Base-by-base conservation (phyloP, 1,139 yeast species). In the Meyerozyma athensensis region DNA sequence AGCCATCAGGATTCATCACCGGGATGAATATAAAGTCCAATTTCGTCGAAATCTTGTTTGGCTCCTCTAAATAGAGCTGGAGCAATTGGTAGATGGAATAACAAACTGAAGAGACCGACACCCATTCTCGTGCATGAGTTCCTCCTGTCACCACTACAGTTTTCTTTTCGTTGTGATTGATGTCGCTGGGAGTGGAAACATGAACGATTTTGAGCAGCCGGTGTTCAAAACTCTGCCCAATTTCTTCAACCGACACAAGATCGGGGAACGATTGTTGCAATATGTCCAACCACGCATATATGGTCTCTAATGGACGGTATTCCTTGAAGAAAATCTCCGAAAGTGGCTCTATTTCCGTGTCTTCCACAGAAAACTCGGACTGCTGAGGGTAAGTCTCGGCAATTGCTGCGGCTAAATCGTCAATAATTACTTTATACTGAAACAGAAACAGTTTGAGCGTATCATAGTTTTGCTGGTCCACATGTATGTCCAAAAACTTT, bases 101-200 rank as follows among this genome's bases (percentile, higher is more conserved):
- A 43, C 86, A 74, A 1, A 77, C 81, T 0, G 92, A 72, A 7
- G 90, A 76, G 4, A 81, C 78, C 20, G 90, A 77, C 14, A 87
- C 74, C 97, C 97, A 89, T 59, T 89, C 97, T 36, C 97, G 72
- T 0, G 96, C 94, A 59, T 89, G 96, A 2, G 83, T 72, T 1
- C 96, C 96, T 16, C 92, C 90, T 1, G 92, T 79, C 10, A 89
- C 68, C 1, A 87, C 84, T 35, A 89, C 72, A 0, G 94, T 84
- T 53, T 79, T 81, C 50, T 77, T 73, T 14, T 69, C 65, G 16
- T 52, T 48, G 36, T 78, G 81, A 23, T 71, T 68, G 26, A 57
- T 49, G n/a, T 64, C 69, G 26, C 49, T 44, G 24, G 74, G 74
- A 3, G 74, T 70, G 2, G 79, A 65, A 22, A 86, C 56, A 50